Evolutionary conservation across 345 rosid genomes (phyloP), one percentile per base, ranked within the genome.

Genomic region (Euphorbia tirucalli): DNA sequence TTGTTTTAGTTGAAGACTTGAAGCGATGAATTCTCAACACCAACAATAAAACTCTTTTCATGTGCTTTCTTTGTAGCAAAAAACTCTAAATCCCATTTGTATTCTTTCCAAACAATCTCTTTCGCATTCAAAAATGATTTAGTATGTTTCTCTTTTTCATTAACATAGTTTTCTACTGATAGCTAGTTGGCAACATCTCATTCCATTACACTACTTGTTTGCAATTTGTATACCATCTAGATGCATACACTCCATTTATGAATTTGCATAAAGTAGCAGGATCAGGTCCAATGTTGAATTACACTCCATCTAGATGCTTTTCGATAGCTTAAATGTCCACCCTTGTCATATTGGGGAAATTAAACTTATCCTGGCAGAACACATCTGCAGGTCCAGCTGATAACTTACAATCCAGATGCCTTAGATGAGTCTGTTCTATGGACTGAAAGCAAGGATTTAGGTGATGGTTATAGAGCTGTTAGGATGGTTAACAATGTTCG

Each of bases 401-500:
- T 67, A 49, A 80, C 84, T 8, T 91, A 86, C 70, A 88, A 78
- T 61, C 77, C 91, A 31, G 87, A 91, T 79, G 78, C 24, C 37
- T 82, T 86, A 15, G 96, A 93, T n/a, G 69, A 74, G 74, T 87
- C 97, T 65, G 41, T 93, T 27, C 85, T 89, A 25, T 91, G 97
- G 98, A 84, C 90, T 0, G 74, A 77, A 78, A 77, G 98, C 88
- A 85, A 66, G 76, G 89, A 84, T 71, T 14, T 79, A 31, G 88
- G 87, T 5, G 84, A 77, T 37, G 81, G 82, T 25, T 85, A 76
- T 77, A 75, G 86, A 74, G 59, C 87, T 11, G 37, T 92, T 59
- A 86, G 97, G 76, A 89, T 92, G 97, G 79, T 92, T 19, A 89
- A 87, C 77, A 89, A 92, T 71, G 76, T 79, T 61, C 84, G 73